phyloP scores from a whole-genome alignment of 2,329 filamentous ascomycete genomes.

The Trichoderma aggressivum region DNA sequence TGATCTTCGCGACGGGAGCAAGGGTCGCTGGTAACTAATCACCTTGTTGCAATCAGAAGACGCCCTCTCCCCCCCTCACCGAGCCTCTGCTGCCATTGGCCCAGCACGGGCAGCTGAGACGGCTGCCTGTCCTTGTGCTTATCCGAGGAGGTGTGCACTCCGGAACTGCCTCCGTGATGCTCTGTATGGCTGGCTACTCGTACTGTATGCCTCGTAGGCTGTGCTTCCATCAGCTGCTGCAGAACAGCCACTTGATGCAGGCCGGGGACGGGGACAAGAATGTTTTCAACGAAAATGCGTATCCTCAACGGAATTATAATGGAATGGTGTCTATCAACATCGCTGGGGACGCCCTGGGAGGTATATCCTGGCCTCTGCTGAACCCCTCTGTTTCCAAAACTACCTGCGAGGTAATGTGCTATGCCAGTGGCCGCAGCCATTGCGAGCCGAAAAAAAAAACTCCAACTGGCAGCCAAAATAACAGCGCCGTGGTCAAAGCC shows the following conservation, averaged over 20 bases:
- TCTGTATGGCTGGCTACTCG: background rate
- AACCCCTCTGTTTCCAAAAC: background rate
- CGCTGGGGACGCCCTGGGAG: background rate
- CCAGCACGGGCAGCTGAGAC: background rate
- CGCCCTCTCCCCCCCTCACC: background rate
- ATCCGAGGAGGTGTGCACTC: background rate
- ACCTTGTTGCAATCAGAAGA: background rate
- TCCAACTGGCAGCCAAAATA: background rate
- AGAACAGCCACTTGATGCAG: background rate
- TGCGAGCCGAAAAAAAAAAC: slow-evolving; percentile 2
- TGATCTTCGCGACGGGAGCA: background rate
- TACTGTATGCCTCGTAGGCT: background rate
- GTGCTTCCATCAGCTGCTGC: background rate
- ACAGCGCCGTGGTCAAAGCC: background rate
- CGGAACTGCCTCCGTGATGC: background rate
- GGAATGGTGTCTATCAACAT: slow-evolving; percentile 3
- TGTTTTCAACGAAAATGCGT: background rate
- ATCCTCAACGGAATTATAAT: background rate
- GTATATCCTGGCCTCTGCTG: background rate
- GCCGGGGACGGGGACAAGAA: background rate
- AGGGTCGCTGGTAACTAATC: background rate
- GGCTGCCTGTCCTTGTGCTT: background rate
- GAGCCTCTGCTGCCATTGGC: background rate
- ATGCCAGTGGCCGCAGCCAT: background rate
- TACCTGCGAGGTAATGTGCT: background rate